Conservation (phyloP, 2,329 filamentous ascomycete species). For the Alternaria gansuensis region DNA sequence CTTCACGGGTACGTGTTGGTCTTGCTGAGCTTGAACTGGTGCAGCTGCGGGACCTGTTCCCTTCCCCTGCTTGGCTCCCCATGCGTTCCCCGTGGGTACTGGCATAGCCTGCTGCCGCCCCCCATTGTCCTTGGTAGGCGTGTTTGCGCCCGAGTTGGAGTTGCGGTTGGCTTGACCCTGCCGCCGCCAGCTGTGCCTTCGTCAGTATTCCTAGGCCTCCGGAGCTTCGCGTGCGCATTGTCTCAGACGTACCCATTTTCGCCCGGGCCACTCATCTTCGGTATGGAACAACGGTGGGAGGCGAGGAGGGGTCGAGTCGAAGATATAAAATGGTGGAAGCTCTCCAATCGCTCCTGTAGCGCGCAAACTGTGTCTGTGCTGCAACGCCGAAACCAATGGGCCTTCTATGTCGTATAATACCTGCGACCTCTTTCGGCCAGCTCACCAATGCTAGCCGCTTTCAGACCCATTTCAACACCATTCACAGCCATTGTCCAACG, state of each 20-base stretch:
- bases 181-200: constrained; percentile 47
- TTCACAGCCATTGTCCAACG: constrained; percentile 21
- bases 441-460: constrained; percentile 32
- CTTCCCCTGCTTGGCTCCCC: constrained; percentile 47
- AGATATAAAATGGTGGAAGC: constrained; percentile 44
- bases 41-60: constrained; percentile 30
- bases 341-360: constrained; percentile 33
- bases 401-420: constrained; percentile 21
- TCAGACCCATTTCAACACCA: constrained; percentile 18
- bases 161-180: constrained; percentile 46
- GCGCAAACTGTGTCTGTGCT: constrained; percentile 38
- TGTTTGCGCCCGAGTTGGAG: constrained; percentile 45
- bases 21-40: constrained; percentile 32
- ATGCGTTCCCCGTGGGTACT: constrained; percentile 47
- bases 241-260: constrained; percentile 47
- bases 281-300: constrained; percentile 37
- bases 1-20: constrained; percentile 49
- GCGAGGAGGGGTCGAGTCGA: constrained; percentile 39
- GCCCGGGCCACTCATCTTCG: constrained; percentile 51
- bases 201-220: constrained; percentile 25
- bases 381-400: constrained; percentile 30
- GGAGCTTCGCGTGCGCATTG: neutral
- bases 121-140: constrained; percentile 45
- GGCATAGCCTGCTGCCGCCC: constrained; percentile 46
- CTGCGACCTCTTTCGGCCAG: constrained; percentile 26